Evolutionary conservation across 768 basidiomycete genomes (phyloP), one percentile per base, ranked within the genome.

Genomic region (Boletus fagicola): DNA sequence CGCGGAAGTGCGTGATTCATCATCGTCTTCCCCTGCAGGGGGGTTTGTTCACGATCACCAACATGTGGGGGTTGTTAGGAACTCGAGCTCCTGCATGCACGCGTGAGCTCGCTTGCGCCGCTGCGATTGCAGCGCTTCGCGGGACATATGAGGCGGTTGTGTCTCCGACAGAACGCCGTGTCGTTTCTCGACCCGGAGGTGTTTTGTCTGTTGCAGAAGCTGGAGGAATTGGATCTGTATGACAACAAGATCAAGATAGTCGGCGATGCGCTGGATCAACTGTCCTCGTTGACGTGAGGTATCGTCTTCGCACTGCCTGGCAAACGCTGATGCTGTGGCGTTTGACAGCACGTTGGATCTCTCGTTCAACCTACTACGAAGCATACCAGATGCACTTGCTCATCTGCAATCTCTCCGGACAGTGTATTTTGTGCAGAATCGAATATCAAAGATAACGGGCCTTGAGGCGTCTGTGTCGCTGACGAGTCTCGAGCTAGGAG

Each of bases 351-450:
- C 83, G 11, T 77, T 99, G 51, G 97, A 98, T 76, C 77, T 98
- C 46, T 98, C 96, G 1, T 99, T 97, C 81, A 99, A 99, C 75
- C 80, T 96, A 28, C 74, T 98, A 54, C 83, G 85, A 57, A 72
- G 78, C 26, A 76, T 94, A 40, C 88, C 92, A 1, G 84, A 87
- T 43, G 74, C 78, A 8, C 70, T 94, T 13, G 70, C 78, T 11
- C 70, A 77, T 53, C 78, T 96, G 3, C 75, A 73, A 4, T 80
- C 83, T 5, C 78, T 99, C 33, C 75, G 80, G 38, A 92, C 89
- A 0, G 78, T 95, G 28, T 99, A 95, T 74, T 92, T 99, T 65
- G 92, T 99, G 5, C 97, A 99, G 74, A 98, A 99, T 75, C 90
- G 88, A 72, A 96, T 98, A 66, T 83, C 84, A 16, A 83, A 81